These are phyloP conservation scores for Citrus reticulata DNA, from an alignment of 345 rosid genomes.

Conservation along the genomic window DNA sequence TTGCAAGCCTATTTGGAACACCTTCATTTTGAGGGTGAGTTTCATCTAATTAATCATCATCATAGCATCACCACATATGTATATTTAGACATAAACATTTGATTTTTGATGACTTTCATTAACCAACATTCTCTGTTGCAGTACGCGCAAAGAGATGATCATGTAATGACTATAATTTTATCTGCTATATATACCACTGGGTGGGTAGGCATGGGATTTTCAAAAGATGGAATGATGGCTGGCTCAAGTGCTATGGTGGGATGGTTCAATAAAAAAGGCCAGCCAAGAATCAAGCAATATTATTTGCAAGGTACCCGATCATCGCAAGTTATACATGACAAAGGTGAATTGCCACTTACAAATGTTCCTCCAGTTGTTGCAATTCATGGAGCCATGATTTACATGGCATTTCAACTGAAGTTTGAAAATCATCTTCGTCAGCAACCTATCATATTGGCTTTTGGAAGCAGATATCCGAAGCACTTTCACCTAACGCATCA, in stretches of 20 bases:
- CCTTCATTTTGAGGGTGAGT: slow-evolving; percentile 71
- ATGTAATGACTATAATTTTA: slow-evolving; percentile 57
- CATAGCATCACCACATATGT: not conserved
- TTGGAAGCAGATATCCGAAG: slow-evolving; percentile 51
- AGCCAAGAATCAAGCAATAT: slow-evolving; percentile 66
- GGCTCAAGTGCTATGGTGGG: slow-evolving; percentile 94
- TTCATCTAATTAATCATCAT: not conserved
- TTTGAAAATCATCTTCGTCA: slow-evolving; percentile 42
- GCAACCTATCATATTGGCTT: slow-evolving; percentile 70
- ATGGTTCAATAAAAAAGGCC: slow-evolving; percentile 77
- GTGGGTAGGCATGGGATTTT: slow-evolving; percentile 93
- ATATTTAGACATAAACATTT: not conserved
- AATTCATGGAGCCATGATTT: slow-evolving; percentile 68
- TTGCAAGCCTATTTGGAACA: slow-evolving; percentile 79
- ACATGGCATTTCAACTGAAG: slow-evolving; percentile 77
- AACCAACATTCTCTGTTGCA: slow-evolving; percentile 17
- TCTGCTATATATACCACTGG: slow-evolving; percentile 86
- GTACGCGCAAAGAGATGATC: slow-evolving; percentile 66
- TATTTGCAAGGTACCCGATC: slow-evolving; percentile 59
- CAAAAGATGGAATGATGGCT: slow-evolving; percentile 80
- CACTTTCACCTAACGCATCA: slow-evolving; percentile 52
- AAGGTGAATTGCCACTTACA: slow-evolving; percentile 70
- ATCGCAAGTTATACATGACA: slow-evolving; percentile 60
- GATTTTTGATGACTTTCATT: not conserved
- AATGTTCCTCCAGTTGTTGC: slow-evolving; percentile 69